phyloP scores from a whole-genome alignment of 164 flowering plant genomes.

The Annona cherimola region DNA sequence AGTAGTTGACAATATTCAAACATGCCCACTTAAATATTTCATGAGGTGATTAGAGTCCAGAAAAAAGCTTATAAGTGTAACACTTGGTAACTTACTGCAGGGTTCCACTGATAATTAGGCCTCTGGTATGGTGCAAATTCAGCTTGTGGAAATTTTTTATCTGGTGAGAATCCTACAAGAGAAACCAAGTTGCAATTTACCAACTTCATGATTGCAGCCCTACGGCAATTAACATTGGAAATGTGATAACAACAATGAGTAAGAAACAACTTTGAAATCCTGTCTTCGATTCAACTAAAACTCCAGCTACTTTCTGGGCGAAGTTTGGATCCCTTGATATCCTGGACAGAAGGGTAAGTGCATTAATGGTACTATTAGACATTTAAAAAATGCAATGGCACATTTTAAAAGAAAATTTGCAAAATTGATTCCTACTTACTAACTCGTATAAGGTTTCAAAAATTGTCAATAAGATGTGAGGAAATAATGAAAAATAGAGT shows the following conservation, averaged over 20 bases:
- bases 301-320: constrained; percentile 66
- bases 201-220: no score
- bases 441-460: no score
- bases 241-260: constrained; percentile 1
- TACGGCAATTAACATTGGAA: not conserved
- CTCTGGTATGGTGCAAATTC: constrained; percentile 71
- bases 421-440: no score
- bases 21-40: not conserved
- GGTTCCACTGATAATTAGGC: constrained; percentile 75
- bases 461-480: no score
- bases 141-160: constrained; percentile 72
- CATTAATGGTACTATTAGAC: not conserved
- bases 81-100: constrained; percentile 52
- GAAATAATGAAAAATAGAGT: no score
- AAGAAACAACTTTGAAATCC: constrained; percentile 32
- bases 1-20: no score
- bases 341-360: constrained; percentile 31
- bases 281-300: constrained; percentile 58
- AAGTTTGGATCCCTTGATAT: constrained; percentile 46
- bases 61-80: not conserved
- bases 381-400: not conserved
- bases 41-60: not conserved
- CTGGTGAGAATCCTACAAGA: constrained; percentile 80
- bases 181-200: not conserved
- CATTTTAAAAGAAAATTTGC: not conserved